Evolutionary conservation across 306 rosid genomes (phyloP).

Genomic region (Quercus agrifolia): DNA sequence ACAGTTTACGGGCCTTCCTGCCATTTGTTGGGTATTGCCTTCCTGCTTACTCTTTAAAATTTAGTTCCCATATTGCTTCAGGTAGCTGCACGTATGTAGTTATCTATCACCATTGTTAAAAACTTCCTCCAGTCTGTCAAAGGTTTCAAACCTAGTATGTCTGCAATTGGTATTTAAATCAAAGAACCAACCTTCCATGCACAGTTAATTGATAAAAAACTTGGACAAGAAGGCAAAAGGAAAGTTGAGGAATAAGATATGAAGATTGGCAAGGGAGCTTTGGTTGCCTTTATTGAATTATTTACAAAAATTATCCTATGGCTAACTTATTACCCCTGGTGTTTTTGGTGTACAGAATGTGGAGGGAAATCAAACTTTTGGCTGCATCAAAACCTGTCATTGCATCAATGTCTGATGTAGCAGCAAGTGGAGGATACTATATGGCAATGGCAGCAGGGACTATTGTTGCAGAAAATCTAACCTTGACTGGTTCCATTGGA

Average conservation of each 20-base stretch:
- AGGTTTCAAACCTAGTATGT: not conserved
- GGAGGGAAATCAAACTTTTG: conserved; percentile 96
- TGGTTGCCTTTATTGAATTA: not conserved
- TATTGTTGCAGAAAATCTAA: conserved; percentile 88
- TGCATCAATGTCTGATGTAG: conserved; percentile 95
- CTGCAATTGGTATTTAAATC: not conserved
- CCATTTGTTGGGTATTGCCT: no score
- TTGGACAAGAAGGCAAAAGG: not conserved
- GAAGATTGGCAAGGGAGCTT: not conserved
- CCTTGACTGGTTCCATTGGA: conserved; percentile 94
- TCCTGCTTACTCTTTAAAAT: not conserved
- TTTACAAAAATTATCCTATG: not conserved
- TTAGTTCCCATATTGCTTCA: not conserved
- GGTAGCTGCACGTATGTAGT: not conserved
- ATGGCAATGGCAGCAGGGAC: conserved; percentile 95
- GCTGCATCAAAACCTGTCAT: conserved; percentile 91
- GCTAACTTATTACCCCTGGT: conserved; percentile 10
- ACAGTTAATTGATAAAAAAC: not conserved
- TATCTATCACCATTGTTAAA: not conserved
- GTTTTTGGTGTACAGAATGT: conserved; percentile 64
- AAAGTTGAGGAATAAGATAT: not conserved
- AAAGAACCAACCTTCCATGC: not conserved
- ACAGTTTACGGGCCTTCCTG: not conserved
- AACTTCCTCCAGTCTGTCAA: not conserved
- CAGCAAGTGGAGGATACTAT: conserved; percentile 97